Base-by-base conservation (phyloP, 176 grass and related monocot genomes). In the Aegilops speltoides region DNA sequence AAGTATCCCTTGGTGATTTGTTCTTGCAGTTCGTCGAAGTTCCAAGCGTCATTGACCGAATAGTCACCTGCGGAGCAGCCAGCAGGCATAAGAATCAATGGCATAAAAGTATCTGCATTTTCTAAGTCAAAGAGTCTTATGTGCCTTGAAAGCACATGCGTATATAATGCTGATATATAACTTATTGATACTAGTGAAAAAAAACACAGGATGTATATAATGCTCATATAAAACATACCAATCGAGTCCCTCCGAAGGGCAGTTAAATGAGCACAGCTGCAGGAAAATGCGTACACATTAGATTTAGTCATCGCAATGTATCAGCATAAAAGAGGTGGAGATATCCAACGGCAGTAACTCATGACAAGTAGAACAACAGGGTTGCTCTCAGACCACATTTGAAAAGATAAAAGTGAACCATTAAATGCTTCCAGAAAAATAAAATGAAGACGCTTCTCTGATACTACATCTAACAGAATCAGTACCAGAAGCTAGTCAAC, bases 221-320 rank as follows among this genome's bases (percentile, higher is more conserved):
- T 10, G 5, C 12, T 52, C 48, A 17, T 50, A 50, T 16, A 50
- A 2, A 50, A 79, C 45, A 87, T 92, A 98, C 91, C 96, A 60
- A 96, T 96, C 24, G 88, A 96, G 62, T 98, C 93, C 81, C 93
- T 87, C 66, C 90, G 86, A 12, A 98, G 70, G 10, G 94, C 93
- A 64, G 86, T 94, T 78, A 98, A 94, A 86, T 98, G 93, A 88
- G 92, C 93, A 93, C 92, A 96, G 69, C 96, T 98, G 87, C 70
- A 91, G 45, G 17, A n/a, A 93, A 60, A 88, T 23, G 76, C 23
- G 22, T 9, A 65, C 5, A 59, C 24, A 76, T 24, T 84, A 6
- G 64, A 87, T 50, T 84, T 50, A 84, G 37, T 63, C 37, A 84
- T 14, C n/a, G 0, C 4, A 69, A 64, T 12, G 10, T 76, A 80